These are phyloP conservation scores for Fonsecaea nubica DNA, from an alignment of 2,329 filamentous ascomycete genomes.

Conservation along the genomic window DNA sequence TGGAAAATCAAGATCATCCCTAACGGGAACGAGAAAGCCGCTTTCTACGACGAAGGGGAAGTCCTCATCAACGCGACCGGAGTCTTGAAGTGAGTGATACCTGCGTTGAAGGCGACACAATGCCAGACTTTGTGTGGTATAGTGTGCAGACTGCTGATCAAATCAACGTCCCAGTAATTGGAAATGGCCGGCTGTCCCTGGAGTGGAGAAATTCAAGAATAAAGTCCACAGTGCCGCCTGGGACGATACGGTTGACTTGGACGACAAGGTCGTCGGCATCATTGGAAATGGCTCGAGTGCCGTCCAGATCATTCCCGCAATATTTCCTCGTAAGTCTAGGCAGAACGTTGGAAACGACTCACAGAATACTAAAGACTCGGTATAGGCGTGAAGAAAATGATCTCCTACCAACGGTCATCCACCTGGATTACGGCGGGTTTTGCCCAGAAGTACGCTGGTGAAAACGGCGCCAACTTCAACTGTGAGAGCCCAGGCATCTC, in stretches of 20 bases:
- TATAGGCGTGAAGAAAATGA: constrained; percentile 44
- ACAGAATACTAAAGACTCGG: neutral
- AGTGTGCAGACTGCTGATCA: neutral
- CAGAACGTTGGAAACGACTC: neutral
- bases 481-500: constrained; percentile 46
- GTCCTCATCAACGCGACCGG: constrained; percentile 65
- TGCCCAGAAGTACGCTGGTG: constrained; percentile 34
- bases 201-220: constrained; percentile 40
- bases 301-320: constrained; percentile 53
- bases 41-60: constrained; percentile 48
- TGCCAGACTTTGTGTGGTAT: neutral
- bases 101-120: neutral
- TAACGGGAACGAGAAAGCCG: neutral
- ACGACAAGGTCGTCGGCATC: constrained; percentile 58
- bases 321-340: constrained; percentile 14
- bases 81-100: constrained; percentile 49
- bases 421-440: constrained; percentile 42
- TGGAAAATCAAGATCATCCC: constrained; percentile 4
- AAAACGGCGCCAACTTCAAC: constrained; percentile 41
- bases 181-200: constrained; percentile 44
- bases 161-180: constrained; percentile 52
- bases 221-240: constrained; percentile 43
- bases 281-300: constrained; percentile 70
- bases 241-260: constrained; percentile 60
- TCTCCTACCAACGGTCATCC: constrained; percentile 38